Evolutionary conservation across 2,329 filamentous ascomycete species (phyloP).

Genomic region (Parafenestella ontariensis): DNA sequence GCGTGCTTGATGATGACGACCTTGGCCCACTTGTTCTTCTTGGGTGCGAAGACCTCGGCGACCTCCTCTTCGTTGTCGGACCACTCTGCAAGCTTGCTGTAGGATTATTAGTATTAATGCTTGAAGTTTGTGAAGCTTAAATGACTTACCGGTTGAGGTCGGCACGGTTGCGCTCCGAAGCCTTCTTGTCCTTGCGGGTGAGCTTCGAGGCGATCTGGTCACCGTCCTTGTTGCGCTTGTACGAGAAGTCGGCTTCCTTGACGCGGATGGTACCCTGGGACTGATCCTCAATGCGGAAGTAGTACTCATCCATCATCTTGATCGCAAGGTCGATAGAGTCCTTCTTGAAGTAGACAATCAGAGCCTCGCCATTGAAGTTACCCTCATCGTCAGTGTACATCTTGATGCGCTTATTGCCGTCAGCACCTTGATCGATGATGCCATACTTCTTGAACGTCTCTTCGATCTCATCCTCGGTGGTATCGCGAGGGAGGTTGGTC

Average conservation of each 20-base stretch:
- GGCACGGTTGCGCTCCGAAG: slow-evolving; percentile 89
- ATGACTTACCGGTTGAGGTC: slow-evolving; percentile 72
- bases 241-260: slow-evolving; percentile 84
- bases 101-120: slow-evolving; percentile 6
- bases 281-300: slow-evolving; percentile 71
- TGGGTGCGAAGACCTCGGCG: slow-evolving; percentile 48
- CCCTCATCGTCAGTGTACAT: slow-evolving; percentile 85
- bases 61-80: slow-evolving; percentile 77
- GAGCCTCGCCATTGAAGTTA: slow-evolving; percentile 89
- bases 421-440: slow-evolving; percentile 93
- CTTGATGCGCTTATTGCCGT: slow-evolving; percentile 86
- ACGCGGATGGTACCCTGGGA: slow-evolving; percentile 71
- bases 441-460: slow-evolving; percentile 88
- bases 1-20: slow-evolving; percentile 89
- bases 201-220: slow-evolving; percentile 55
- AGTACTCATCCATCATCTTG: slow-evolving; percentile 79
- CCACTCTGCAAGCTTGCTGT: slow-evolving; percentile 90
- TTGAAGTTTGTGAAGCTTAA: not conserved
- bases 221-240: slow-evolving; percentile 83
- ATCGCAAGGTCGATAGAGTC: slow-evolving; percentile 90
- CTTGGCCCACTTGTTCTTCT: slow-evolving; percentile 72
- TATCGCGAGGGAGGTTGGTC: slow-evolving; percentile 82
- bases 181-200: slow-evolving; percentile 75
- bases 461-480: slow-evolving; percentile 79
- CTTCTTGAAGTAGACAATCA: slow-evolving; percentile 93